Percentiles rank a stretch among this genome's conserved stretches.
These are phyloP conservation scores for Hydnum rufescens DNA, from an alignment of 768 basidiomycete species.

Conservation along the genomic window DNA sequence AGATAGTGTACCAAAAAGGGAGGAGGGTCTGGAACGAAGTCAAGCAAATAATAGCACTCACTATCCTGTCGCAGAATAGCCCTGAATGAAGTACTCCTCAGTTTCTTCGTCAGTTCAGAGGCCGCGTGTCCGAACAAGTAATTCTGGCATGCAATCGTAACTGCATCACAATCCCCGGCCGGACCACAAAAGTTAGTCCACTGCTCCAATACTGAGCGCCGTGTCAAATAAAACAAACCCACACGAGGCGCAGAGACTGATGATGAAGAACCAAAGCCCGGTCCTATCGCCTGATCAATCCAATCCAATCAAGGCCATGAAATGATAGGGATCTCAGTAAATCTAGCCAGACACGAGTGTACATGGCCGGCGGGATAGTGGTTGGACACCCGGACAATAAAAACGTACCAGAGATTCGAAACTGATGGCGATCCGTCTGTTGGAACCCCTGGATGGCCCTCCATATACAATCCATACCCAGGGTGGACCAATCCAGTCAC, in stretches of 20 bases:
- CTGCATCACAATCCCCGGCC: not conserved
- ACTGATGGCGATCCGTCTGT: not conserved
- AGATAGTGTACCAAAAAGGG: not conserved
- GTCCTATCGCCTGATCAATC: slow-evolving; percentile 36
- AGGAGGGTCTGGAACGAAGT: too few relatives aligned
- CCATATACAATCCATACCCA: slow-evolving; percentile 32
- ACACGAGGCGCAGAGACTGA: slow-evolving; percentile 17
- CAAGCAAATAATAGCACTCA: slow-evolving; percentile 6
- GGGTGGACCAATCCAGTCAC: slow-evolving; percentile 48
- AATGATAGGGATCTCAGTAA: not conserved
- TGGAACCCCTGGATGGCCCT: not conserved
- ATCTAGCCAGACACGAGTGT: slow-evolving; percentile 4
- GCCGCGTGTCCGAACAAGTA: slow-evolving; percentile 50
- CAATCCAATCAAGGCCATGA: slow-evolving; percentile 3
- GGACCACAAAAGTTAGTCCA: not conserved
- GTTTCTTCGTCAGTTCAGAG: slow-evolving; percentile 24
- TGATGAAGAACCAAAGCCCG: slow-evolving; percentile 26
- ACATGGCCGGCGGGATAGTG: not conserved
- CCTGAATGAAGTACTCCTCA: slow-evolving; percentile 16
- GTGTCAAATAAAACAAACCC: slow-evolving; percentile 8
- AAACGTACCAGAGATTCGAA: not conserved
- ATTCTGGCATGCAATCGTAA: slow-evolving; percentile 46
- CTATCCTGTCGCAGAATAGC: slow-evolving; percentile 20
- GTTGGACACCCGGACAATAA: slow-evolving; percentile 11
- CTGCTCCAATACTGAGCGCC: not conserved